A percentile compares a stretch with the other conserved stretches of the same genome.
These are phyloP conservation scores for Kregervanrija delftensis DNA, from an alignment of 805 yeast species.

Conservation along the genomic window DNA sequence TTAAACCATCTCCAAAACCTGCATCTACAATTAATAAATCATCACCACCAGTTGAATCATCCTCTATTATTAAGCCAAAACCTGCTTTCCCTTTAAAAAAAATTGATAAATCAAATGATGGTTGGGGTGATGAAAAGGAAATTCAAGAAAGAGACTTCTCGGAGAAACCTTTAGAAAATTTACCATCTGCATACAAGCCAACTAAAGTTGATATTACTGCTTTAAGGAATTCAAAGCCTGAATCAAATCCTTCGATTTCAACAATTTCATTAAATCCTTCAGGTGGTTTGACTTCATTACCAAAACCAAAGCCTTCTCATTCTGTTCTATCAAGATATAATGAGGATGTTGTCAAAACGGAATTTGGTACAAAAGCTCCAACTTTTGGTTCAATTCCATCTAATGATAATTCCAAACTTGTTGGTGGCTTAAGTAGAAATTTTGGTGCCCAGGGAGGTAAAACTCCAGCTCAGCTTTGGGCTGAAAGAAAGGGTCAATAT, in stretches of 20 bases:
- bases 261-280: constrained; percentile 40
- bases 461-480: constrained; percentile 95
- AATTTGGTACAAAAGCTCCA: constrained; percentile 31
- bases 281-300: constrained; percentile 48
- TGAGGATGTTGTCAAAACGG: constrained; percentile 28
- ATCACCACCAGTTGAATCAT: constrained; percentile 20
- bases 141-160: constrained; percentile 47
- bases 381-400: constrained; percentile 23
- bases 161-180: constrained; percentile 42
- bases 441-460: constrained; percentile 70
- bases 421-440: constrained; percentile 54
- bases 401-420: constrained; percentile 36
- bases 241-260: constrained; percentile 36
- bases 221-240: constrained; percentile 38
- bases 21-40: constrained; percentile 17
- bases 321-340: constrained; percentile 44
- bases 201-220: constrained; percentile 54
- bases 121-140: constrained; percentile 67
- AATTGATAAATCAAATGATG: constrained; percentile 34
- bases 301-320: constrained; percentile 51
- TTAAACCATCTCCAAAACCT: constrained; percentile 24
- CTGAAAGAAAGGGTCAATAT: constrained; percentile 74
- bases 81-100: constrained; percentile 4
- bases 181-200: constrained; percentile 60
- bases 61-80: constrained; percentile 8